These are phyloP conservation scores for Polyporus tsugae DNA, from an alignment of 1,284 basidiomycete species.

Conservation along the genomic window DNA sequence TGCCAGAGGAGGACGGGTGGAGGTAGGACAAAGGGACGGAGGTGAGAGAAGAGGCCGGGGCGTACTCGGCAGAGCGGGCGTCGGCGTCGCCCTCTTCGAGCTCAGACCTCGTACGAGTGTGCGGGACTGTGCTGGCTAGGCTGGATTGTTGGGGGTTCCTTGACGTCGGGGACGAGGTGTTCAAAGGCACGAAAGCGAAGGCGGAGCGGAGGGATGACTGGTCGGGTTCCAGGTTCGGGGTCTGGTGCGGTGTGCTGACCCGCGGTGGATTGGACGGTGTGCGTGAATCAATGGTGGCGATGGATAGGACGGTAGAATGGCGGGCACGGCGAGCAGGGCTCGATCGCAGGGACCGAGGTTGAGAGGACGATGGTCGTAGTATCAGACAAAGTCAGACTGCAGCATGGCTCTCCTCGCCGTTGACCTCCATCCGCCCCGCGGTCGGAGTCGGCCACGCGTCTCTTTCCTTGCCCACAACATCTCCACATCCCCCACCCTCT, in stretches of 20 bases:
- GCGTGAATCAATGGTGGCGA: conserved; percentile 76
- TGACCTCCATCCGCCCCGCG: conserved; percentile 21
- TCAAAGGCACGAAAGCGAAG: conserved; percentile 40
- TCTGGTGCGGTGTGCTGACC: conserved; percentile 54
- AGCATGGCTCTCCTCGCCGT: conserved; percentile 29
- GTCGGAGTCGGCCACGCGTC: conserved; percentile 24
- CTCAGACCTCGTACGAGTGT: conserved; percentile 68
- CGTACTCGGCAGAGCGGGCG: conserved; percentile 36
- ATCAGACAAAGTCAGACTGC: conserved; percentile 32
- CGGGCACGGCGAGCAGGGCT: conserved; percentile 29
- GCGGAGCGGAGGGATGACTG: conserved; percentile 38
- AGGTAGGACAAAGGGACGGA: conserved; percentile 38
- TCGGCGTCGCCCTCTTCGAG: conserved; percentile 62
- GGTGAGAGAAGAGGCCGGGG: conserved; percentile 34
- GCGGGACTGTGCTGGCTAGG: conserved; percentile 59
- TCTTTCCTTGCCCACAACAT: conserved; percentile 17
- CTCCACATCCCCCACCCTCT: conserved; percentile 1
- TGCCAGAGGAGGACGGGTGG: conserved; percentile 37
- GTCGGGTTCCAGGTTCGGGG: conserved; percentile 56
- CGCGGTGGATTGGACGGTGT: conserved; percentile 61
- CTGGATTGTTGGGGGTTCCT: conserved; percentile 35
- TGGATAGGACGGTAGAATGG: conserved; percentile 21
- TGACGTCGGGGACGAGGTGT: conserved; percentile 32
- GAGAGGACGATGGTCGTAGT: conserved; percentile 32
- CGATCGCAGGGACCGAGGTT: conserved; percentile 23